Percentiles rank a stretch among this genome's conserved stretches.
Evolutionary conservation across 441 rosid genomes (phyloP).

Genomic region (Bruguiera hainesii): DNA sequence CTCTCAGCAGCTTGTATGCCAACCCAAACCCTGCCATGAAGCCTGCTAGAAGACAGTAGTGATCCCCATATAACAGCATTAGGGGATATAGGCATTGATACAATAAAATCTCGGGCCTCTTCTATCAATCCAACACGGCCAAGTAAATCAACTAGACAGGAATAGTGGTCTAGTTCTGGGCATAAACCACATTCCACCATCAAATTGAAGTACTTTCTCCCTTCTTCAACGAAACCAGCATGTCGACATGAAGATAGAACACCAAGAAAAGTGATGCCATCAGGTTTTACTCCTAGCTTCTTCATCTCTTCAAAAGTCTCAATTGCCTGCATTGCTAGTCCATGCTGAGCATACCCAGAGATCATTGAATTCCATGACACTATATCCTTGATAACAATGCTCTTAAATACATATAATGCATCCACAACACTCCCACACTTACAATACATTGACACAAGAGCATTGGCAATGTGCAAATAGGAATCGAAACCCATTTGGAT

Average conservation of each 20-base stretch:
- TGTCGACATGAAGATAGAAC: conserved; percentile 1
- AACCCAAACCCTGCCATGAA: background rate
- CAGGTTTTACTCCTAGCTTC: conserved; percentile 1
- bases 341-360: conserved; percentile 20
- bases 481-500: conserved; percentile 42
- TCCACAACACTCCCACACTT: conserved; percentile 43
- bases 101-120: background rate
- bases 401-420: conserved; percentile 47
- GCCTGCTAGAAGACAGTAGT: background rate
- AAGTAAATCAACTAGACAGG: background rate
- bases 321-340: background rate
- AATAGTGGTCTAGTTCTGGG: conserved; percentile 1
- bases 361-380: conserved; percentile 78
- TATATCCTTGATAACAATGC: conserved; percentile 35
- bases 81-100: background rate
- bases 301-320: background rate
- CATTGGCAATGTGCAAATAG: conserved; percentile 37
- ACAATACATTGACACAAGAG: conserved; percentile 65
- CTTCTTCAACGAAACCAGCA: conserved; percentile 1
- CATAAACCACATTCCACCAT: background rate
- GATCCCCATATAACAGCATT: conserved; percentile 3
- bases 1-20: background rate
- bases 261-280: background rate
- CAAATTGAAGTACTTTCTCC: background rate
- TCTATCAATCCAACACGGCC: conserved; percentile 2